These are phyloP conservation scores for Yamadazyma diddensiae DNA, from an alignment of 1,139 yeast genomes.

Conservation along the genomic window DNA sequence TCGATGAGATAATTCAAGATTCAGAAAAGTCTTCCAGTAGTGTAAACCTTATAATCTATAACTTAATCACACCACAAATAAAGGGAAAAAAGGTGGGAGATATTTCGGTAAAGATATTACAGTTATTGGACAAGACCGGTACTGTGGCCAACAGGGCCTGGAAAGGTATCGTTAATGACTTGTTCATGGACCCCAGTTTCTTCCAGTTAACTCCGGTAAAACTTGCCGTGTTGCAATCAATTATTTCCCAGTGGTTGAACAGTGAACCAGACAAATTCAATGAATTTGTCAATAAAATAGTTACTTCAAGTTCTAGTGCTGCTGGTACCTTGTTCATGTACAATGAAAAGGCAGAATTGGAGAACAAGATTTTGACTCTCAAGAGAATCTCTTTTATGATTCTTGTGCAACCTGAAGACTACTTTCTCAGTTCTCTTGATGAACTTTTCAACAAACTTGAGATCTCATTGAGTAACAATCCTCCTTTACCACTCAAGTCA, in stretches of 20 bases:
- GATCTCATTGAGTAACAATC: slow-evolving; percentile 31
- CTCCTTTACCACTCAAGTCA: slow-evolving; percentile 35
- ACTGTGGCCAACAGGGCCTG: slow-evolving; percentile 43
- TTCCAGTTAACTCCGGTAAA: slow-evolving; percentile 34
- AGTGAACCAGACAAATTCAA: slow-evolving; percentile 53
- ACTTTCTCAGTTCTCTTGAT: slow-evolving; percentile 46
- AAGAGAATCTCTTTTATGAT: slow-evolving; percentile 62
- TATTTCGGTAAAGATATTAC: slow-evolving; percentile 31
- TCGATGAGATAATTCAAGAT: slow-evolving; percentile 48
- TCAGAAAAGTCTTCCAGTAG: slow-evolving; percentile 47
- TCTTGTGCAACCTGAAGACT: slow-evolving; percentile 58
- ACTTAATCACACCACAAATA: slow-evolving; percentile 42
- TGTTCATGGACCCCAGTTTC: slow-evolving; percentile 47
- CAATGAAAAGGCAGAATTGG: slow-evolving; percentile 68
- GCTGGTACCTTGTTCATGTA: slow-evolving; percentile 66
- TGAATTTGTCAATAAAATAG: slow-evolving; percentile 52
- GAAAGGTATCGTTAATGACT: slow-evolving; percentile 51
- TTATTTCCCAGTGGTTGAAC: slow-evolving; percentile 55
- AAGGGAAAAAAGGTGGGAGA: slow-evolving; percentile 36
- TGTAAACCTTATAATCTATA: slow-evolving; percentile 43
- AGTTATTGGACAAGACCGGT: slow-evolving; percentile 39
- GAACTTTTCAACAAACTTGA: slow-evolving; percentile 52
- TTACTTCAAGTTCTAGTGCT: slow-evolving; percentile 46
- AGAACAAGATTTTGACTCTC: slow-evolving; percentile 45
- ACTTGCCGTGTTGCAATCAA: slow-evolving; percentile 45